Percentiles rank a stretch among this genome's conserved stretches.
Evolutionary conservation across 768 basidiomycete genomes (phyloP).

Genomic region (Trichaptum fuscoviolaceum): DNA sequence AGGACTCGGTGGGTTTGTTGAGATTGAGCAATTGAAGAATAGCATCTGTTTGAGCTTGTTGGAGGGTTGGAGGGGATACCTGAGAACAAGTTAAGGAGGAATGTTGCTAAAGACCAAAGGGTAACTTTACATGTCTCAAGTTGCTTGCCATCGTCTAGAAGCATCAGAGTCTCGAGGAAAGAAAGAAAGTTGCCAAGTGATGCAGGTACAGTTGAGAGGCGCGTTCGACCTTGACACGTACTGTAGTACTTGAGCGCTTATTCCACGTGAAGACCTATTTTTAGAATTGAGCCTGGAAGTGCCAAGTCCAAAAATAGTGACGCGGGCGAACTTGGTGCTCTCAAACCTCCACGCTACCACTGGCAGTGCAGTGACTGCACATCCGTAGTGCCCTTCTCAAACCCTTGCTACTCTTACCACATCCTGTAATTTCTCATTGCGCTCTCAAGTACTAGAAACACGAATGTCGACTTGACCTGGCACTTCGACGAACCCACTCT

Average conservation of each 20-base stretch:
- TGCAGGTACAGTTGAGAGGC: neutral
- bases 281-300: neutral
- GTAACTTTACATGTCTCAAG: neutral
- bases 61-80: constrained; percentile 54
- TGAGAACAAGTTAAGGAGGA: neutral
- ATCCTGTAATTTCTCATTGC: neutral
- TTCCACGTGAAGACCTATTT: neutral
- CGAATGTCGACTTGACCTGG: neutral
- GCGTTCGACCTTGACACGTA: neutral
- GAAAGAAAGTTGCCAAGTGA: neutral
- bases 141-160: neutral
- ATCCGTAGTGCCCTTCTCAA: neutral
- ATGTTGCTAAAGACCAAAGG: neutral
- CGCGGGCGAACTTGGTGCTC: neutral
- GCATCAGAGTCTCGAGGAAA: neutral
- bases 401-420: neutral
- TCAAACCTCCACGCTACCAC: neutral
- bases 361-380: neutral
- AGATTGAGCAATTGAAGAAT: constrained; percentile 84
- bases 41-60: constrained; percentile 83
- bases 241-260: neutral
- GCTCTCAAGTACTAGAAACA: neutral
- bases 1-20: constrained; percentile 52
- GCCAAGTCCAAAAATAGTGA: neutral
- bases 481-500: neutral